Conservation (phyloP, 805 yeast genomes). For the Kodamaea restingae region DNA sequence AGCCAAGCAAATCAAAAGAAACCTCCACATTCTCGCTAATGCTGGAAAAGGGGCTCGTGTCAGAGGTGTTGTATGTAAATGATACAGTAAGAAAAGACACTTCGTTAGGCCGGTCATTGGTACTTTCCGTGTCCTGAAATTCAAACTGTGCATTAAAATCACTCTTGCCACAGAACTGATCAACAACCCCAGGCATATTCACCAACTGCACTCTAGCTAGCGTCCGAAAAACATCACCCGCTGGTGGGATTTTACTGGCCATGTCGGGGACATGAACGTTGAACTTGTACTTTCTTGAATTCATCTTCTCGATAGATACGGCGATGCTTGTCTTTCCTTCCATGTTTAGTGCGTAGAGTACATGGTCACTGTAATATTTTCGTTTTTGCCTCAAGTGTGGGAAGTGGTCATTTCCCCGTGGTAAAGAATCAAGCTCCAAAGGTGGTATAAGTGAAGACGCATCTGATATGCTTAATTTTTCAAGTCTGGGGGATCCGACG, state of each 20-base stretch:
- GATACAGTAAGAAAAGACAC: conserved; percentile 34
- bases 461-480: conserved; percentile 18
- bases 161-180: conserved; percentile 15
- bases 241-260: conserved; percentile 32
- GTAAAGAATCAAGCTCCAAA: neutral
- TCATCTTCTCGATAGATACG: conserved; percentile 35
- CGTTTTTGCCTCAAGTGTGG: conserved; percentile 25
- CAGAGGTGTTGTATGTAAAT: conserved; percentile 31
- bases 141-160: conserved; percentile 10
- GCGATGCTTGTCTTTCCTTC: neutral
- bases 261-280: conserved; percentile 43
- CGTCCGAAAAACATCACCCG: conserved; percentile 15
- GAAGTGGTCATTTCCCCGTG: conserved; percentile 22
- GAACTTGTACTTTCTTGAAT: conserved; percentile 30
- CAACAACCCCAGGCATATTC: conserved; percentile 1
- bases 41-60: conserved; percentile 29
- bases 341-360: conserved; percentile 25
- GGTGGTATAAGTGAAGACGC: conserved; percentile 16
- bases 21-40: conserved; percentile 20
- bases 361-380: conserved; percentile 24
- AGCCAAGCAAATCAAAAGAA: conserved; percentile 26
- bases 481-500: conserved; percentile 17
- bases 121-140: conserved; percentile 17
- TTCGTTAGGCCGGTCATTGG: neutral
- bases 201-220: neutral